A percentile compares a stretch with the other conserved stretches of the same genome.
Evolutionary conservation across 306 rosid species (phyloP).

Genomic region (Rosa chinensis): DNA sequence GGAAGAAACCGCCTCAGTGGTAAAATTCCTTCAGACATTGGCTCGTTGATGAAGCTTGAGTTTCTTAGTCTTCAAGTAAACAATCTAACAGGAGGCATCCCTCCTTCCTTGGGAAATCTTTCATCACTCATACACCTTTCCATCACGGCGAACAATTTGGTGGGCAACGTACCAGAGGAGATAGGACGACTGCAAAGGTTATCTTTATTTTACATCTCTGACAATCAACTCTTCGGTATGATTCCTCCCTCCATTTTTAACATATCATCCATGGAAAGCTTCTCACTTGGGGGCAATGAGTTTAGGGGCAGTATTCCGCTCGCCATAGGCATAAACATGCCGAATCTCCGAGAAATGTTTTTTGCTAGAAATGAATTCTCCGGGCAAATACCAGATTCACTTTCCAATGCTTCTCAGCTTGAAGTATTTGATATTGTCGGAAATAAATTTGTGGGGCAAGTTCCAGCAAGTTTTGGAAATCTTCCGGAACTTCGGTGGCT

Average conservation of each 20-base stretch:
- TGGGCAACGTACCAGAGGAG: conserved; percentile 35
- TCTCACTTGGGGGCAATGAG: neutral
- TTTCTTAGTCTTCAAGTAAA: conserved; percentile 8
- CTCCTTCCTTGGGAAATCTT: conserved; percentile 38
- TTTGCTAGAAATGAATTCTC: conserved; percentile 12
- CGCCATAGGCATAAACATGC: conserved; percentile 14
- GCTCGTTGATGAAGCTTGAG: conserved; percentile 24
- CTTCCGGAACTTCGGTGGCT: too few relatives aligned
- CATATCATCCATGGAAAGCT: neutral
- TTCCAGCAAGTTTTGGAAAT: neutral
- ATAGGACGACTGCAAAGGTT: too few relatives aligned
- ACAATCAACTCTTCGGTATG: neutral
- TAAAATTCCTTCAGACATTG: conserved; percentile 23
- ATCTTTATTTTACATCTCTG: too few relatives aligned
- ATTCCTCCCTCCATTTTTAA: conserved; percentile 14
- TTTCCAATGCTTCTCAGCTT: conserved; percentile 15
- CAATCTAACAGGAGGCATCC: conserved; percentile 34
- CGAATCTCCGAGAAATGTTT: conserved; percentile 4
- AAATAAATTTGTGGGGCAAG: neutral
- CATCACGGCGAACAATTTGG: neutral
- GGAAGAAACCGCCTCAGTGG: too few relatives aligned
- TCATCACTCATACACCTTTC: conserved; percentile 11
- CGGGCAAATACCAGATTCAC: neutral
- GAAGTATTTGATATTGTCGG: neutral
- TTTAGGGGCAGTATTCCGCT: conserved; percentile 5